These are phyloP conservation scores for Nannochloropsis salina DNA, from an alignment of 108 stramenopile genomes.

Conservation along the genomic window DNA sequence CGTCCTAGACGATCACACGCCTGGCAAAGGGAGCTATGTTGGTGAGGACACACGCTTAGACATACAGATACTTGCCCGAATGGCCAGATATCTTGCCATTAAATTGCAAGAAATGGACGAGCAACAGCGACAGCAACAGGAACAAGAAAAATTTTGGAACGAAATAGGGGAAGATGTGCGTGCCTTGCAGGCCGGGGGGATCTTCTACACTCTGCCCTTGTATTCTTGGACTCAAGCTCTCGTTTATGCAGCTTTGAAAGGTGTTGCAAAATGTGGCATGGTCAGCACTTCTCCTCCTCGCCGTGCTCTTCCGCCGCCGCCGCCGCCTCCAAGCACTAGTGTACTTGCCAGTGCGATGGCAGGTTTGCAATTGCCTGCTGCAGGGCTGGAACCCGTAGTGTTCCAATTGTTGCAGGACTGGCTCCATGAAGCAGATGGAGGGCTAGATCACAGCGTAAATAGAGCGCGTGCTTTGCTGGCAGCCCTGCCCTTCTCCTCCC, in stretches of 20 bases:
- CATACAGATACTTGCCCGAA: not conserved
- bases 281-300: not conserved
- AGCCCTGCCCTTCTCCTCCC: not conserved
- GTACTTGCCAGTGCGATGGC: not conserved
- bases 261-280: not conserved
- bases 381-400: not conserved
- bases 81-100: not conserved
- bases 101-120: not conserved
- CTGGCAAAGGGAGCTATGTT: not conserved
- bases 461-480: not conserved
- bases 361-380: not conserved
- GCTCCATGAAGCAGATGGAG: not conserved
- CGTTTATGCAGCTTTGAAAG: not conserved
- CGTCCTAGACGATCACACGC: not conserved
- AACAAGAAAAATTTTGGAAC: not conserved
- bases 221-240: not conserved
- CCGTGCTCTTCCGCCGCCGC: not conserved
- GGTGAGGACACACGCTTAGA: not conserved
- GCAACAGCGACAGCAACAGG: not conserved
- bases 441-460: not conserved
- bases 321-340: not conserved
- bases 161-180: not conserved
- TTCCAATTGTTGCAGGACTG: not conserved
- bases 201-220: not conserved
- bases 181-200: not conserved